These are phyloP conservation scores for Oxyria digyna DNA, from an alignment of 148 eudicot species.

Conservation along the genomic window DNA sequence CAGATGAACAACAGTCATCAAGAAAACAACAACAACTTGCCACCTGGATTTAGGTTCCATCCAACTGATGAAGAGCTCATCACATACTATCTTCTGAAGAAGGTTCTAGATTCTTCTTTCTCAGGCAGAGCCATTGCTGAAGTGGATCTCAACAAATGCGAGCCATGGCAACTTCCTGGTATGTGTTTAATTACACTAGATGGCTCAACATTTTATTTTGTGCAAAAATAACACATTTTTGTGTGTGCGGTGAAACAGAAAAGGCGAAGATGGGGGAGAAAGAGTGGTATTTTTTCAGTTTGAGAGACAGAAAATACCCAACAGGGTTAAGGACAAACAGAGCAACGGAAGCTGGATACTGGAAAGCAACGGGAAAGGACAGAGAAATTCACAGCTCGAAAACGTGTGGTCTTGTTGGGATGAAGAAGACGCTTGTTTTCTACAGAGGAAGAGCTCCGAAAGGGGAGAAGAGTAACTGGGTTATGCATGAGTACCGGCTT, in stretches of 20 bases:
- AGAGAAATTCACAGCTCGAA: slow-evolving; percentile 81
- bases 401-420: slow-evolving; percentile 61
- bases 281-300: slow-evolving; percentile 93
- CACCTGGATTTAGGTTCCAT: slow-evolving; percentile 87
- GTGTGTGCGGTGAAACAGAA: slow-evolving; percentile 17
- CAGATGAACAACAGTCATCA: slow-evolving; percentile 10
- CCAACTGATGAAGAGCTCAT: slow-evolving; percentile 96
- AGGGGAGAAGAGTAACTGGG: slow-evolving; percentile 93
- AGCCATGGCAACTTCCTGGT: slow-evolving; percentile 99
- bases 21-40: slow-evolving; percentile 29
- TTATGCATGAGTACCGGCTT: slow-evolving; percentile 92
- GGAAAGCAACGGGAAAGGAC: slow-evolving; percentile 99
- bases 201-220: background rate
- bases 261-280: slow-evolving; percentile 97
- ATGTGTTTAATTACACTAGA: background rate
- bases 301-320: slow-evolving; percentile 85
- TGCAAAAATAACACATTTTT: background rate
- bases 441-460: slow-evolving; percentile 90
- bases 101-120: slow-evolving; percentile 65
- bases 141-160: slow-evolving; percentile 94
- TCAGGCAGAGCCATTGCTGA: slow-evolving; percentile 78
- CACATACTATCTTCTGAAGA: slow-evolving; percentile 70
- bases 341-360: slow-evolving; percentile 87
- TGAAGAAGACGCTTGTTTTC: slow-evolving; percentile 98
- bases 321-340: slow-evolving; percentile 82